Percentiles rank a stretch among this genome's conserved stretches.
Evolutionary conservation across 495 filamentous ascomycete genomes (phyloP).

Genomic region (Cercophora scortea): DNA sequence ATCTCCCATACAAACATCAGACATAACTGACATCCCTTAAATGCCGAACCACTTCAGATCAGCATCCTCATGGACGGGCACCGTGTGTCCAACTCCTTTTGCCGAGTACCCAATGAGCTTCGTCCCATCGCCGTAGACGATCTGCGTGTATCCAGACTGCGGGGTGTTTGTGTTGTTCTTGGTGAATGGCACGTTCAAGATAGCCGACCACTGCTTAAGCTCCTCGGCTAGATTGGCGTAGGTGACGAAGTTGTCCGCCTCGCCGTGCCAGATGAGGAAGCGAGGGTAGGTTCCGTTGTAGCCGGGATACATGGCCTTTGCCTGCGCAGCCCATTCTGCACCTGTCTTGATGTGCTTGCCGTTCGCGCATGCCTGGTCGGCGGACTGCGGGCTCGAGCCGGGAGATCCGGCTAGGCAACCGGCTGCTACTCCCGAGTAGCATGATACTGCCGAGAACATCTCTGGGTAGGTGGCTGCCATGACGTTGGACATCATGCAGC

Average conservation of each 20-base stretch:
- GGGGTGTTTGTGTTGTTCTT: slow-evolving; percentile 28
- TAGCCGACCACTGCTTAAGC: slow-evolving; percentile 33
- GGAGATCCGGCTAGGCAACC: slow-evolving; percentile 31
- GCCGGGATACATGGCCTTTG: slow-evolving; percentile 22
- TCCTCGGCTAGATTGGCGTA: slow-evolving; percentile 37
- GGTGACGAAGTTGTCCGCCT: slow-evolving; percentile 23
- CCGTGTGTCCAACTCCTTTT: slow-evolving; percentile 39
- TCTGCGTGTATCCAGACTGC: slow-evolving; percentile 30
- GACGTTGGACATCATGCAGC: slow-evolving; percentile 46
- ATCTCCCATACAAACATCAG: too few species aligned
- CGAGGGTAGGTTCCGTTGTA: slow-evolving; percentile 28
- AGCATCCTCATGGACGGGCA: slow-evolving; percentile 27
- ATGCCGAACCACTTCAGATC: slow-evolving; percentile 39
- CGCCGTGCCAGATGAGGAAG: slow-evolving; percentile 34
- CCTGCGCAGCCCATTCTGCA: slow-evolving; percentile 24
- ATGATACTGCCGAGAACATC: slow-evolving; percentile 30
- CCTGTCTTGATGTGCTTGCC: slow-evolving; percentile 25
- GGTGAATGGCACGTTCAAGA: slow-evolving; percentile 20
- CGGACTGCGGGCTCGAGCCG: slow-evolving; percentile 24
- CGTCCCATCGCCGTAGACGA: slow-evolving; percentile 34
- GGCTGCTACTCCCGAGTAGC: slow-evolving; percentile 31
- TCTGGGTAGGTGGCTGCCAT: slow-evolving; percentile 31
- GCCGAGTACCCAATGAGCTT: slow-evolving; percentile 36
- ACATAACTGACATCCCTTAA: neutral
- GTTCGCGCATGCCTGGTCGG: slow-evolving; percentile 33